Conservation (phyloP, 306 rosid genomes). For the Ceratonia siliqua region DNA sequence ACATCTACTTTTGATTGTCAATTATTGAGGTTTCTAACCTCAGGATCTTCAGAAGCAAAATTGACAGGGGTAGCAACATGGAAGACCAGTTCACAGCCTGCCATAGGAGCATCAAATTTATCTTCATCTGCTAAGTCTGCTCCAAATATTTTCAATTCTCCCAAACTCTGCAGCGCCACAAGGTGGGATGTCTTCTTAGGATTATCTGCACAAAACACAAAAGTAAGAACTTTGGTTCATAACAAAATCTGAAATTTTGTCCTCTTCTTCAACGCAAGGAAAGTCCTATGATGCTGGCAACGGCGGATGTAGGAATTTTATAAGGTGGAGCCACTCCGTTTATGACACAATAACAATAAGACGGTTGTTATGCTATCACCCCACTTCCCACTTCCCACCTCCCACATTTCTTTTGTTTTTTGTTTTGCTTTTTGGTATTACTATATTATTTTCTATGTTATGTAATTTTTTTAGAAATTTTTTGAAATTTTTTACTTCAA, state of each 20-base stretch:
- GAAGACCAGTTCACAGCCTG: conserved; percentile 75
- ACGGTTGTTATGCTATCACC: too few relatives aligned
- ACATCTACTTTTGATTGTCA: background rate
- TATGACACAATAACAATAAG: too few relatives aligned
- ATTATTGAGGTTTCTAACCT: conserved; percentile 47
- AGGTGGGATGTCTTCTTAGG: conserved; percentile 65
- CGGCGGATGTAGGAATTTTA: too few relatives aligned
- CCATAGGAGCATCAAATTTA: conserved; percentile 66
- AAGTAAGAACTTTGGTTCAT: background rate
- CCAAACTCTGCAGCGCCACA: conserved; percentile 49
- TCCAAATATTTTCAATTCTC: conserved; percentile 57
- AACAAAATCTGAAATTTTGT: background rate
- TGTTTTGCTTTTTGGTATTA: too few relatives aligned
- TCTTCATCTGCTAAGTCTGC: conserved; percentile 69
- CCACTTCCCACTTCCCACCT: too few relatives aligned
- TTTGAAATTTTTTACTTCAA: too few relatives aligned
- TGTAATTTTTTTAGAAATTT: too few relatives aligned
- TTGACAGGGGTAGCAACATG: conserved; percentile 85
- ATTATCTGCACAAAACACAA: conserved; percentile 48
- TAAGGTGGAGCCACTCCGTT: too few relatives aligned
- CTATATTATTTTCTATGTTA: too few relatives aligned
- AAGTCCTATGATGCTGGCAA: background rate
- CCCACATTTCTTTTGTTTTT: too few relatives aligned
- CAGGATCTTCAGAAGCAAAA: conserved; percentile 83
- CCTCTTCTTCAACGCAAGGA: background rate